phyloP scores from a whole-genome alignment of 371 early-diverging fungal species.

The Mortierella polycephala region DNA sequence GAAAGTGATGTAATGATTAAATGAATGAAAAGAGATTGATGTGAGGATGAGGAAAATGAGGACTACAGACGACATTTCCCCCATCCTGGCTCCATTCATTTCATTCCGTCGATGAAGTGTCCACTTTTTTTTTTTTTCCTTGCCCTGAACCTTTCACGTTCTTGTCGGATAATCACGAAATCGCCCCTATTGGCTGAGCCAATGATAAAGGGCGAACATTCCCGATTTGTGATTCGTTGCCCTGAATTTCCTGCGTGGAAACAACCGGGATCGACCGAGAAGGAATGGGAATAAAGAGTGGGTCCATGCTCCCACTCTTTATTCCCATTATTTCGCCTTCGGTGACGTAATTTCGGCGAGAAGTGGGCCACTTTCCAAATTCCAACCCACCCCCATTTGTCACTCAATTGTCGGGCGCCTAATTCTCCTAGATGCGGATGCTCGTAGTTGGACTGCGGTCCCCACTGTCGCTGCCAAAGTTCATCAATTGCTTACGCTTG shows the following conservation, averaged over 20 bases:
- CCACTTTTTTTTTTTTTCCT: conserved; percentile 5
- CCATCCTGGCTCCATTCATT: background rate
- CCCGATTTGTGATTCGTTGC: conserved; percentile 2
- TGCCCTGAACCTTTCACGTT: background rate
- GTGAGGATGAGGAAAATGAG: background rate
- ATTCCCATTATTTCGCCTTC: too few species aligned
- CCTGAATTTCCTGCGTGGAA: background rate
- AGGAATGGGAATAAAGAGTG: too few species aligned
- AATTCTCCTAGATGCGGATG: background rate
- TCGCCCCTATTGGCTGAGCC: conserved; percentile 1
- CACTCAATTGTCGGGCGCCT: too few species aligned
- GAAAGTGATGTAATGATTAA: background rate
- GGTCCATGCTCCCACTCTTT: background rate
- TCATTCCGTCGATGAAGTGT: background rate
- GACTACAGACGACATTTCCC: background rate
- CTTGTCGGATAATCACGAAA: conserved; percentile 5
- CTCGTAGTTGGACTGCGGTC: conserved; percentile 21
- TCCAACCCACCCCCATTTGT: too few species aligned
- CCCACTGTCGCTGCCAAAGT: conserved; percentile 27
- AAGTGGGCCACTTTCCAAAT: too few species aligned
- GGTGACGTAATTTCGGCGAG: too few species aligned
- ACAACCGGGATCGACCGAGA: background rate
- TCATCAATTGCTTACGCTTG: background rate
- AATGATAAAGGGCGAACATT: background rate
- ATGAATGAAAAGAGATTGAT: background rate